Evolutionary conservation across 2,329 filamentous ascomycete genomes (phyloP), one percentile per base, ranked within the genome.

Genomic region (Aspergillus jensenii): DNA sequence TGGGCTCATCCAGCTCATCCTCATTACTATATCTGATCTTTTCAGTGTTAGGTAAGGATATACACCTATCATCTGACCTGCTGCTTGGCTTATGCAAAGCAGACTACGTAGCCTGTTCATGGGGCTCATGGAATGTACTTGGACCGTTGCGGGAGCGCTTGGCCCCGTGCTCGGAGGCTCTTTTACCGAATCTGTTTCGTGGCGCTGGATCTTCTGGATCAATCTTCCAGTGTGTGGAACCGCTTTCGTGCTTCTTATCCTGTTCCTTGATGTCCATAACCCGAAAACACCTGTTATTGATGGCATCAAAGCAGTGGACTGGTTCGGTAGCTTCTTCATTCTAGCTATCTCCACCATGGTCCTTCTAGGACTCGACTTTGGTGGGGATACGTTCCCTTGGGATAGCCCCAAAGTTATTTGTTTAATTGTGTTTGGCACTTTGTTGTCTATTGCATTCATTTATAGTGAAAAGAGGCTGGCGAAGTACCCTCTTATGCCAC

Each of bases 401-500:
- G 72, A 73, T 58, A 83, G 80, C 1, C 72, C 81, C 0, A 83
- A 81, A 53, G 80, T 85, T 11, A 82, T 85, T 44, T 82, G 80
- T 41, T 68, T 86, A 6, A 77, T 85, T 11, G 74, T 84, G 0
- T 78, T 84, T 46, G 82, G 83, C 0, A 65, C 70, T 7, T 51
- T 79, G 3, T 79, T 82, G 73, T 75, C 78, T 4, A 69, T 77
- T 33, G 68, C 79, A 0, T 85, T 91, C 66, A 68, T 89, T 43
- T 73, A 85, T 61, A 83, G 84, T 63, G 89, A 92, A 72, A 83
- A 82, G 70, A 81, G 81, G 53, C 67, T 90, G 8, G 88, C 88
- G 3, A 78, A 79, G 54, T 84, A 87, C 64, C 89, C 89, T 0
- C 75, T 92, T n/a, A 87, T 91, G 64, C 89, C 88, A 0, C 73